Conservation (phyloP, 2,329 filamentous ascomycete genomes). For the Coleophoma cylindrospora region DNA sequence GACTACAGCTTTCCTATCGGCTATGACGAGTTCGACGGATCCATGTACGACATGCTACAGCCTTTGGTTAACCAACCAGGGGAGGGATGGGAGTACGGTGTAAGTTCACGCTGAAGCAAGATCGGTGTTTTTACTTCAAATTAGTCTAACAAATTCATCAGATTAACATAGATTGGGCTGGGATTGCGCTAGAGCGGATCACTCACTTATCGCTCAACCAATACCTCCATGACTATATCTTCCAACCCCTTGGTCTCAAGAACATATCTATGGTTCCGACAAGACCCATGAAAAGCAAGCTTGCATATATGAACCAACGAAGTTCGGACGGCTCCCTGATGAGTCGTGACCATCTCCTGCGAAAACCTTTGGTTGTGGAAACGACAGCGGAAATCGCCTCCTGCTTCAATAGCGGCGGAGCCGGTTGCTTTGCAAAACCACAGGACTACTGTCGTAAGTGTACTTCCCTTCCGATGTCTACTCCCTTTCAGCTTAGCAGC, state of each 20-base stretch:
- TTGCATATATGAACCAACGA: slow-evolving; percentile 49
- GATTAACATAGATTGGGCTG: slow-evolving; percentile 47
- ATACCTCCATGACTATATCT: slow-evolving; percentile 42
- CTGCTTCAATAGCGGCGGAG: slow-evolving; percentile 54
- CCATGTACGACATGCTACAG: slow-evolving; percentile 11
- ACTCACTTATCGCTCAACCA: slow-evolving; percentile 37
- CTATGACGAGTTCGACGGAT: slow-evolving; percentile 17
- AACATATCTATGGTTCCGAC: slow-evolving; percentile 21
- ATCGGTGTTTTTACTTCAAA: neutral
- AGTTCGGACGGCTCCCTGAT: slow-evolving; percentile 36
- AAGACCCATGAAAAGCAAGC: slow-evolving; percentile 43
- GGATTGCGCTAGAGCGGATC: slow-evolving; percentile 39
- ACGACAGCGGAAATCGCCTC: slow-evolving; percentile 2
- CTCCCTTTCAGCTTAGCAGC: neutral
- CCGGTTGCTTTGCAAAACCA: slow-evolving; percentile 53
- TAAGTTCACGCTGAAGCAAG: slow-evolving; percentile 25
- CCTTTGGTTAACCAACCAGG: slow-evolving; percentile 57
- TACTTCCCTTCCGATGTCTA: neutral
- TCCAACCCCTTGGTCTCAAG: slow-evolving; percentile 31
- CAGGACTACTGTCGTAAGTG: slow-evolving; percentile 42
- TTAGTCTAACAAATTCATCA: slow-evolving; percentile 19
- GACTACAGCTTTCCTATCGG: slow-evolving; percentile 39
- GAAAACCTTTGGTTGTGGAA: slow-evolving; percentile 5
- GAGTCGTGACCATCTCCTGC: slow-evolving; percentile 11
- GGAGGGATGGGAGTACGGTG: slow-evolving; percentile 55